phyloP scores from a whole-genome alignment of 306 rosid species.

The Vigna unguiculata region DNA sequence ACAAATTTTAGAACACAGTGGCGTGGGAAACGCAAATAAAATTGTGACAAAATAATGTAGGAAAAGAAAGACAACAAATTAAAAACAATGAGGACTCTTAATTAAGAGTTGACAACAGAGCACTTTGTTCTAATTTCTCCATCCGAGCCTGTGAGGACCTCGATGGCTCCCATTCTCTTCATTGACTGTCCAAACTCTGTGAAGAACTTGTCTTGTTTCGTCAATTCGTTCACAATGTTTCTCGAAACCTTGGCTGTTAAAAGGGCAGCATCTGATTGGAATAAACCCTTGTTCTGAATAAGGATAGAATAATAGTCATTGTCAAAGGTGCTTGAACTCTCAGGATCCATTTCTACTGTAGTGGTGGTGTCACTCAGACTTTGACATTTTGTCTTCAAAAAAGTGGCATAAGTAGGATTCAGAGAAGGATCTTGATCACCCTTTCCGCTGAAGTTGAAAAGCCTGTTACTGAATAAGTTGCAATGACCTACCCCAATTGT shows the following conservation, averaged over 20 bases:
- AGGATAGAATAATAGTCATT: conserved; percentile 51
- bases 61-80: not conserved
- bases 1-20: too few relatives aligned
- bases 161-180: conserved; percentile 65
- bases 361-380: conserved; percentile 45
- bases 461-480: conserved; percentile 53
- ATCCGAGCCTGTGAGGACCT: conserved; percentile 44
- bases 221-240: conserved; percentile 31
- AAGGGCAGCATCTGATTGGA: conserved; percentile 68
- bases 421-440: conserved; percentile 72
- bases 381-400: conserved; percentile 47
- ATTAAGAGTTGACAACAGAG: conserved; percentile 55
- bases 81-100: not conserved
- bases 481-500: conserved; percentile 66
- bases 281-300: conserved; percentile 50
- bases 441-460: conserved; percentile 66
- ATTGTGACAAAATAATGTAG: not conserved
- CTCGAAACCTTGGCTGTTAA: conserved; percentile 44
- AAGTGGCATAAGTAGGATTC: conserved; percentile 46
- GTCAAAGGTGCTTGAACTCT: conserved; percentile 47
- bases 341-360: conserved; percentile 55
- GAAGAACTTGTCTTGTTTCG: conserved; percentile 46
- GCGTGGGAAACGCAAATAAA: too few relatives aligned
- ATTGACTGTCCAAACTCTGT: conserved; percentile 52
- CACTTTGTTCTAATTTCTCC: conserved; percentile 78